These are phyloP conservation scores for Flaveria sonorensis DNA, from an alignment of 129 eudicot genomes.

Conservation along the genomic window DNA sequence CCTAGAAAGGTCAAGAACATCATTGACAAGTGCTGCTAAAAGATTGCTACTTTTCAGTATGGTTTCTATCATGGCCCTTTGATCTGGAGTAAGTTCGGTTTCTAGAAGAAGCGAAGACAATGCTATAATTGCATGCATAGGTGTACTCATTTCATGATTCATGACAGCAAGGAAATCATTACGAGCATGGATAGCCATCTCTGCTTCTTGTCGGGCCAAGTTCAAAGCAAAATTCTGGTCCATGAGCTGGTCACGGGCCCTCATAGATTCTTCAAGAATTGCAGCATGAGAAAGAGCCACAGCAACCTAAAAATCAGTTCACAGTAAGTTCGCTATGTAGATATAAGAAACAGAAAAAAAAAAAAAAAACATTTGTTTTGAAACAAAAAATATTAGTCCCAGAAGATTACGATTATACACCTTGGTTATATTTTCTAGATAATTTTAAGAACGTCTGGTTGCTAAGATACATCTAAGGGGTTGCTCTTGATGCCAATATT, in stretches of 20 bases:
- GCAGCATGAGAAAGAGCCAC: constrained; percentile 83
- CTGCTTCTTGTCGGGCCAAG: constrained; percentile 63
- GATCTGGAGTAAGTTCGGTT: constrained; percentile 64
- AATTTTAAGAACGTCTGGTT: not conserved
- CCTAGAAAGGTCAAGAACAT: constrained; percentile 68
- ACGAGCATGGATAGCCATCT: constrained; percentile 71
- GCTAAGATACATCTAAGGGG: not conserved
- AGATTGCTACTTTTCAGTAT: constrained; percentile 61
- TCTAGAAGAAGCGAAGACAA: constrained; percentile 58
- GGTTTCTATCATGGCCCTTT: constrained; percentile 63
- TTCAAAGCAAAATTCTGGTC: constrained; percentile 65
- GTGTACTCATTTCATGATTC: constrained; percentile 73
- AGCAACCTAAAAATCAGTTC: constrained; percentile 47
- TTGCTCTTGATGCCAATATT: constrained; percentile 4
- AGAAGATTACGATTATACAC: not conserved
- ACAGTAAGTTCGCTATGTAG: constrained; percentile 19
- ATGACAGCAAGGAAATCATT: constrained; percentile 63
- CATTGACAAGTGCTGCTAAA: constrained; percentile 58
- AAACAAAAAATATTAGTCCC: not conserved
- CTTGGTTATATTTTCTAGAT: not conserved
- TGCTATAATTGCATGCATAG: constrained; percentile 59
- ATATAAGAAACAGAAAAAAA: not conserved
- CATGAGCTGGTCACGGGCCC: constrained; percentile 66
- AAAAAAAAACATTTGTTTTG: not conserved
- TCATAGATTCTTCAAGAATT: constrained; percentile 63